Conservation (phyloP, 2,329 filamentous ascomycete species). For the Camillea tinctor region DNA sequence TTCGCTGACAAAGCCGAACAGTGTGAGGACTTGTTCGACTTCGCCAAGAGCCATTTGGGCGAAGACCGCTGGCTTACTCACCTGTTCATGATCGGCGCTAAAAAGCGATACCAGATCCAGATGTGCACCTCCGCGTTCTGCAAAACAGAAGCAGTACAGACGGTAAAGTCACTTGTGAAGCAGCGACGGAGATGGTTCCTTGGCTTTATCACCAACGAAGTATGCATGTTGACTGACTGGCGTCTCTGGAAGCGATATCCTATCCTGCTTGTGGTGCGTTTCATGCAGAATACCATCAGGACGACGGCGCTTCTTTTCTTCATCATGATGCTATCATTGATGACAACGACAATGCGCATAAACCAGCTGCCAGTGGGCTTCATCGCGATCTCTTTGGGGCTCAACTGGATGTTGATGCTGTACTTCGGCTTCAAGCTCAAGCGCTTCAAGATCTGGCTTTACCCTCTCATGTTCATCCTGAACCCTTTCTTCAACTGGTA, state of each 20-base stretch:
- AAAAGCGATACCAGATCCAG: conserved; percentile 91
- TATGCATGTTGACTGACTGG: conserved; percentile 95
- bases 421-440: conserved; percentile 88
- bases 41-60: conserved; percentile 90
- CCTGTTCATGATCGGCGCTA: conserved; percentile 97
- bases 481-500: conserved; percentile 99
- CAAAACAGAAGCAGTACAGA: conserved; percentile 96
- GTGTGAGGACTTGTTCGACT: conserved; percentile 94
- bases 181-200: conserved; percentile 96
- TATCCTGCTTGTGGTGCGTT: conserved; percentile 78
- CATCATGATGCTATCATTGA: conserved; percentile 83
- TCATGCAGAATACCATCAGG: conserved; percentile 94
- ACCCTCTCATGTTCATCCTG: conserved; percentile 90
- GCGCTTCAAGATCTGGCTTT: conserved; percentile 91
- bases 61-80: conserved; percentile 97
- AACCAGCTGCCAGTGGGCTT: conserved; percentile 85
- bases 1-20: conserved; percentile 96
- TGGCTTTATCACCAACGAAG: conserved; percentile 96
- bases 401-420: conserved; percentile 95
- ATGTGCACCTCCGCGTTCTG: conserved; percentile 98
- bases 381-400: conserved; percentile 84
- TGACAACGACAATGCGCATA: conserved; percentile 78
- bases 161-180: conserved; percentile 81
- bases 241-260: conserved; percentile 91
- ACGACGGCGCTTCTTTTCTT: conserved; percentile 94